phyloP scores from a whole-genome alignment of 2,329 filamentous ascomycete species.

The Monosporascus ibericus region DNA sequence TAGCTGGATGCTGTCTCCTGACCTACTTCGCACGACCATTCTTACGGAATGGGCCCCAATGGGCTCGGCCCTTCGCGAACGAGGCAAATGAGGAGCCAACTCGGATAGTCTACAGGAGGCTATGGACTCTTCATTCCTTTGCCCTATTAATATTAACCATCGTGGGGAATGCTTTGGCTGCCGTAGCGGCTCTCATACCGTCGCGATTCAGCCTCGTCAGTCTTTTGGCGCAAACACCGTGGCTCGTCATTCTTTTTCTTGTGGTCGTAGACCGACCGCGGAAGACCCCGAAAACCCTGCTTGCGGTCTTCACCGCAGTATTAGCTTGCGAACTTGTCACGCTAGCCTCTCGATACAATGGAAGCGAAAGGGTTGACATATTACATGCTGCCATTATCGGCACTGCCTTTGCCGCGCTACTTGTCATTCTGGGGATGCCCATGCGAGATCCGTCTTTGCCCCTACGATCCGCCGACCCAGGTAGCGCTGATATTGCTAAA shows the following conservation, averaged over 20 bases:
- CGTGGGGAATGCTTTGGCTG: slow-evolving; percentile 28
- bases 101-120: slow-evolving; percentile 4
- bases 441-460: slow-evolving; percentile 45
- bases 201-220: slow-evolving; percentile 17
- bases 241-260: slow-evolving; percentile 31
- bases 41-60: slow-evolving; percentile 28
- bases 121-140: slow-evolving; percentile 35
- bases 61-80: slow-evolving; percentile 37
- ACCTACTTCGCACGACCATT: slow-evolving; percentile 19
- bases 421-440: slow-evolving; percentile 61
- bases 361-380: slow-evolving; percentile 24
- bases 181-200: slow-evolving; percentile 23
- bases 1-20: slow-evolving; percentile 25
- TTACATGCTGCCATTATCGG: slow-evolving; percentile 29
- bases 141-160: slow-evolving; percentile 27
- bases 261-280: slow-evolving; percentile 32
- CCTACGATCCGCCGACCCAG: slow-evolving; percentile 29
- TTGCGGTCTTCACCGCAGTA: slow-evolving; percentile 32
- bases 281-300: slow-evolving; percentile 34
- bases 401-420: slow-evolving; percentile 39
- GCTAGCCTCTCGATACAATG: slow-evolving; percentile 19
- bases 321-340: slow-evolving; percentile 24
- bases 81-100: slow-evolving; percentile 20
- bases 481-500: slow-evolving; percentile 51
- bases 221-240: slow-evolving; percentile 33